Conservation (phyloP, 768 basidiomycete genomes). For the Lactifluus hygrophoroides region DNA sequence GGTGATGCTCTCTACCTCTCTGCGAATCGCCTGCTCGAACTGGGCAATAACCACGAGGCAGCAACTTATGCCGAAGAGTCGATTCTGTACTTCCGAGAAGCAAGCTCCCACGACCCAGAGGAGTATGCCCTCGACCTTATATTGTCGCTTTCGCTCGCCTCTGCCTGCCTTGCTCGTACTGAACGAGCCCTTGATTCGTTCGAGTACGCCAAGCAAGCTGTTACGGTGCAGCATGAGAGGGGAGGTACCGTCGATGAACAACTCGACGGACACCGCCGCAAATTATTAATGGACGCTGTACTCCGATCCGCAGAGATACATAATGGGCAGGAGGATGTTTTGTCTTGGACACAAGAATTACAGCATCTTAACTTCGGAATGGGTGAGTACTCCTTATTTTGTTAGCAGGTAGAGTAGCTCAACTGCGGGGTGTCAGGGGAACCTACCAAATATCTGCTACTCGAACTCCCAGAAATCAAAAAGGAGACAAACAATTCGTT, state of each 20-base stretch:
- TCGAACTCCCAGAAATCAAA: too few relatives aligned
- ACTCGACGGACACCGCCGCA: neutral
- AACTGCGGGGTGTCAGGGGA: too few relatives aligned
- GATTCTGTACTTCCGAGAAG: constrained; percentile 6
- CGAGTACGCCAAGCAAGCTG: constrained; percentile 9
- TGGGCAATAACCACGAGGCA: neutral
- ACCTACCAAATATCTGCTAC: too few relatives aligned
- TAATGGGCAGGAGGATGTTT: neutral
- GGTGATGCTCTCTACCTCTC: neutral
- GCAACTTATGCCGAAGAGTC: constrained; percentile 11
- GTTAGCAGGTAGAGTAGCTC: too few relatives aligned
- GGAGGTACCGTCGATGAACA: neutral
- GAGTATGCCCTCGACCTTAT: constrained; percentile 5
- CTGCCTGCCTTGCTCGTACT: constrained; percentile 9
- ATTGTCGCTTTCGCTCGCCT: constrained; percentile 6
- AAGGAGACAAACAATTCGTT: too few relatives aligned
- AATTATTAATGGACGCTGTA: constrained; percentile 1
- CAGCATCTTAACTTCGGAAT: neutral
- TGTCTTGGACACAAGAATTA: constrained; percentile 2
- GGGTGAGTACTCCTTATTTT: neutral
- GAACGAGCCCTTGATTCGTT: neutral
- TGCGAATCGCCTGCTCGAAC: constrained; percentile 9
- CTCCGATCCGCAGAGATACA: neutral
- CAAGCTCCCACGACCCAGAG: neutral
- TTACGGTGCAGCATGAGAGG: constrained; percentile 4